Conservation (phyloP, 805 yeast genomes). For the Saccharomycopsis fodiens region DNA sequence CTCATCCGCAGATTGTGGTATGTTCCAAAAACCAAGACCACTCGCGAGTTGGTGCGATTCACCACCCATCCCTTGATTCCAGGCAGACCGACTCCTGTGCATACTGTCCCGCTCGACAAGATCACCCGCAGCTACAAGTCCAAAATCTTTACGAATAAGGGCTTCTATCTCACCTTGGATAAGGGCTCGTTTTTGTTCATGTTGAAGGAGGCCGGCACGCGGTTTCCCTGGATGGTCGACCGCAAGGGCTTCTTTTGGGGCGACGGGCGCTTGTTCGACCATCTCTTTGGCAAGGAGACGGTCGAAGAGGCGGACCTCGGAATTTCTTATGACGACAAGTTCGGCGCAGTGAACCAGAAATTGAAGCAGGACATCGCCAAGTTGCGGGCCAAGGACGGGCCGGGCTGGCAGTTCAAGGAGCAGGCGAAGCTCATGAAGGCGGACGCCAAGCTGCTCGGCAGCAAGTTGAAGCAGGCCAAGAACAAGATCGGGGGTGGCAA, state of each 20-base stretch:
- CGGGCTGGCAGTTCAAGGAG: slow-evolving; percentile 20
- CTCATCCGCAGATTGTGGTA: slow-evolving; percentile 71
- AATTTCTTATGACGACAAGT: slow-evolving; percentile 50
- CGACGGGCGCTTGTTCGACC: slow-evolving; percentile 79
- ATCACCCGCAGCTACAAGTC: slow-evolving; percentile 51
- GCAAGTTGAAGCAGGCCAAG: slow-evolving; percentile 3
- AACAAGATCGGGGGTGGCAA: not conserved
- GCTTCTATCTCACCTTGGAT: slow-evolving; percentile 79
- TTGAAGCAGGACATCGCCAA: slow-evolving; percentile 11
- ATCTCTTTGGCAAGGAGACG: slow-evolving; percentile 71
- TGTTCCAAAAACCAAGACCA: slow-evolving; percentile 40
- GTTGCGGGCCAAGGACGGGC: slow-evolving; percentile 12
- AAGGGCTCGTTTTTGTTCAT: slow-evolving; percentile 67
- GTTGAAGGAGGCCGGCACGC: slow-evolving; percentile 47
- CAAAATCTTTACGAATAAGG: slow-evolving; percentile 80
- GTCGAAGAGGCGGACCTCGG: slow-evolving; percentile 72
- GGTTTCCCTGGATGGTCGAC: slow-evolving; percentile 70
- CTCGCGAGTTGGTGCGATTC: slow-evolving; percentile 46
- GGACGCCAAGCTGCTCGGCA: slow-evolving; percentile 13
- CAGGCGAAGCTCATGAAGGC: slow-evolving; percentile 17
- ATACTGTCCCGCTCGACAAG: slow-evolving; percentile 52
- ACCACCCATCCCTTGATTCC: slow-evolving; percentile 74
- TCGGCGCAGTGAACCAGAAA: slow-evolving; percentile 39
- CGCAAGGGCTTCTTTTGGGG: slow-evolving; percentile 90
- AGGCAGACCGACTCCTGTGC: slow-evolving; percentile 67